Evolutionary conservation across 2,329 filamentous ascomycete species (phyloP), one percentile per base, ranked within the genome.

Genomic region (Neonectria magnoliae): DNA sequence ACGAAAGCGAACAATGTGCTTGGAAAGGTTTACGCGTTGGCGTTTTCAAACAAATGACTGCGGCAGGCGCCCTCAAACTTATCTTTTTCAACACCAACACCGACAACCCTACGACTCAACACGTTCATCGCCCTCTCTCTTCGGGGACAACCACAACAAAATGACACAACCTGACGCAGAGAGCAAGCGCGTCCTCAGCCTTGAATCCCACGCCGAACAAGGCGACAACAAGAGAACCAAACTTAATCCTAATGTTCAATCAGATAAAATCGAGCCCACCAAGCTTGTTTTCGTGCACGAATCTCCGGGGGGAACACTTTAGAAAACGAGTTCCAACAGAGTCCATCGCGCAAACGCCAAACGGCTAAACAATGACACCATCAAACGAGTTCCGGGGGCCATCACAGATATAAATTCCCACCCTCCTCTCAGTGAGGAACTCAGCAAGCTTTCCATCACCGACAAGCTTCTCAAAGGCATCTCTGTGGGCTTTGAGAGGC

Each of bases 401-500:
- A 25, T 13, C 7, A 44, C 33, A 6, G 7, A 13, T 18, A 25
- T 18, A 14, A 10, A 16, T 22, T 45, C 38, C 20, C 29, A 7
- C 10, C 22, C 31, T 31, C 33, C 56, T n/a, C 29, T 44, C 6
- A 36, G 48, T 7, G 60, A 68, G 5, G 54, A 65, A n/a, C 62
- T 68, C 27, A 51, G 47, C 33, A 60, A 50, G 4, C 61, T 71
- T 3, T 65, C 63, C 10, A 51, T 67, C 11, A 41, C 57, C 6
- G 70, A 71, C 25, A 71, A 69, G 29, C 57, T 71, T n/a, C 59
- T 44, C 33, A 70, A 70, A 50, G 70, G 70, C 6, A 61, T 72
- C 57, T 57, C 65, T 13, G 66, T 62, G 57, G 48, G 67, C n/a
- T 65, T 72, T 14, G 67, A 64, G 41, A 68, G 59, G 16, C 55